Evolutionary conservation across 495 filamentous ascomycete genomes (phyloP), one percentile per base, ranked within the genome.

Genomic region (Amorphotheca resinae): DNA sequence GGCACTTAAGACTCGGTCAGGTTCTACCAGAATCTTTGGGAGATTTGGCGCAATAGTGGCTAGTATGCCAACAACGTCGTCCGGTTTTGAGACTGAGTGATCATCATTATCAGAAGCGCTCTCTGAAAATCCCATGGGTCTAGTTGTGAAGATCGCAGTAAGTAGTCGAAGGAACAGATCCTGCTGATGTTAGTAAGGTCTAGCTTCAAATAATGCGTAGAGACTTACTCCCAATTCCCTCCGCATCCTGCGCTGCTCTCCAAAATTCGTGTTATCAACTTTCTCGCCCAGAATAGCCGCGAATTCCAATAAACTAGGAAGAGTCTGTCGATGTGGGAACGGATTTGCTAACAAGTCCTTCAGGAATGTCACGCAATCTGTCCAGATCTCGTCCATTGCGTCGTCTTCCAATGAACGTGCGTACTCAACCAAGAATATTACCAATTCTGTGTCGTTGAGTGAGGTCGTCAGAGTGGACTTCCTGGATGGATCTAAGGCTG

Each of bases 311-410:
- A 99, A 64, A 21, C 80, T 78, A 5, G 93, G 86, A 17, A 99
- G 67, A 16, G 84, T 87, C 57, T 94, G 87, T 36, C 91, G 72
- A 56, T 96, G 89, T 1, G 91, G 93, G 51, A 99, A 84, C 2
- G 93, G 93, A 59, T 99, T 96, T 33, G 81, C 80, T 21, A 96
- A 66, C 4, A 96, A 75, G 60, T 96, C 93, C 41, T 76, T 79
- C 33, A 96, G 59, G 60, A 99, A 99, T 0, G 80, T 75, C 53
- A 86, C 86, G 58, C 89, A 96, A 54, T 99, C 93, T 28, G 74
- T 67, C 91, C 91, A 99, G 22, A 99, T 95, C 61, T 99, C 91
- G 54, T 99, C 93, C 69, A 96, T 89, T n/a, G 91, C 82, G 66
- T 99, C 91, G 51, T 99, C 91, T 53, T 99, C 91, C 11, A 95